phyloP scores from a whole-genome alignment of 2,329 filamentous ascomycete species.

The Pestalotiopsis sp. region DNA sequence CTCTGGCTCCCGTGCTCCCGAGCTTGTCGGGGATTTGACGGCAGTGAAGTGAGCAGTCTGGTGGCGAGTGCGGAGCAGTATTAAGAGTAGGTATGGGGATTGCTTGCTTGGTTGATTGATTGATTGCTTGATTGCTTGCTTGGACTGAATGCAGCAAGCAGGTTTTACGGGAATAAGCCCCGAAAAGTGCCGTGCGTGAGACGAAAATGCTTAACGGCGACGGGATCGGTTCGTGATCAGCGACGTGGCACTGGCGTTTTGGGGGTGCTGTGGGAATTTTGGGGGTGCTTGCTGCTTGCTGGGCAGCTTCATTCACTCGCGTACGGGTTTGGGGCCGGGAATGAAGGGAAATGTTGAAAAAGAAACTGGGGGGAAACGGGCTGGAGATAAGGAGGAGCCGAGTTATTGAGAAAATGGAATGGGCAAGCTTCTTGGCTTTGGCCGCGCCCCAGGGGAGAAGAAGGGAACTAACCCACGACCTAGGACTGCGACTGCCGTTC shows the following conservation, averaged over 20 bases:
- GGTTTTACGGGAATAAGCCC: conserved; percentile 2
- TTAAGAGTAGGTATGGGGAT: background rate
- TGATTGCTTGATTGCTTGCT: background rate
- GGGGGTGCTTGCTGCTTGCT: no score
- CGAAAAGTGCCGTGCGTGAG: background rate
- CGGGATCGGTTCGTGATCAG: conserved; percentile 3
- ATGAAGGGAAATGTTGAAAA: conserved; percentile 8
- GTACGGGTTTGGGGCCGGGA: conserved; percentile 10
- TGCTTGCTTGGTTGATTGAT: background rate
- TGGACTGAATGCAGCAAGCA: background rate
- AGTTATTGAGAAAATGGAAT: background rate
- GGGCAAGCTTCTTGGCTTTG: background rate
- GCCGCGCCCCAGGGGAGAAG: background rate
- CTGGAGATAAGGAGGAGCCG: conserved; percentile 9
- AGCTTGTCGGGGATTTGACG: background rate
- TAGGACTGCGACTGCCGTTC: background rate
- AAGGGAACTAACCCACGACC: background rate
- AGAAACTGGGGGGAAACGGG: background rate
- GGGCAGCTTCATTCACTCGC: background rate
- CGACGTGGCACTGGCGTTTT: background rate
- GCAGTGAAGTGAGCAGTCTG: background rate
- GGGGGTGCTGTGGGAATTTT: background rate
- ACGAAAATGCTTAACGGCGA: background rate
- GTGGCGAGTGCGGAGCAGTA: background rate
- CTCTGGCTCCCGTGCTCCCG: background rate